phyloP scores from a whole-genome alignment of 2,329 filamentous ascomycete species.

The Aspergillus tanneri region DNA sequence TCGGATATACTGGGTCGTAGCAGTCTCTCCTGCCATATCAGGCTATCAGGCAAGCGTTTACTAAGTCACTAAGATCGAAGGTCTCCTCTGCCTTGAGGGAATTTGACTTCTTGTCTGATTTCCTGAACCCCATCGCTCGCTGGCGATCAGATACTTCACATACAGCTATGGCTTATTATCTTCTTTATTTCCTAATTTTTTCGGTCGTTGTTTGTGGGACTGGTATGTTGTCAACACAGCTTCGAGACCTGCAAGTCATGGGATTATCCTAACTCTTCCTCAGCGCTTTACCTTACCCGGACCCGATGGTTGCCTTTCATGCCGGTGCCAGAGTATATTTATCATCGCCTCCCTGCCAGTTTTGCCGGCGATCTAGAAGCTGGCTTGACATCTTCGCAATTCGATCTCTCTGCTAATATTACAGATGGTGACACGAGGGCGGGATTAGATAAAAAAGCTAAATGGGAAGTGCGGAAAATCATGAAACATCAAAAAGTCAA shows the following conservation, averaged over 20 bases:
- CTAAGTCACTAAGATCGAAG: not conserved
- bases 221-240: constrained; percentile 45
- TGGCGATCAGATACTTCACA: not conserved
- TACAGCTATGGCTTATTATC: constrained; percentile 65
- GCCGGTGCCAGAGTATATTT: constrained; percentile 66
- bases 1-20: constrained; percentile 9
- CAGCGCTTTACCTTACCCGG: constrained; percentile 78
- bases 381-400: constrained; percentile 77
- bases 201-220: constrained; percentile 70
- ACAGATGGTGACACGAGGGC: constrained; percentile 73
- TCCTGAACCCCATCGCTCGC: not conserved
- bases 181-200: constrained; percentile 76
- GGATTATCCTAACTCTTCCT: constrained; percentile 4
- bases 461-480: constrained; percentile 78
- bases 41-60: constrained; percentile 1
- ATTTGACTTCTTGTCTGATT: too few species aligned
- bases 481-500: constrained; percentile 82
- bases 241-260: not conserved
- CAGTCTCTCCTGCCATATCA: constrained; percentile 13
- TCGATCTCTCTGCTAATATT: constrained; percentile 79
- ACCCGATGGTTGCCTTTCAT: constrained; percentile 71
- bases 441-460: constrained; percentile 77
- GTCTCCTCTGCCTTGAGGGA: too few species aligned
- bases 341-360: constrained; percentile 71
- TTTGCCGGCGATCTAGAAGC: constrained; percentile 86